Percentiles rank a stretch among this genome's conserved stretches.
These are phyloP conservation scores for Colletotrichum liaoningense DNA, from an alignment of 2,329 filamentous ascomycete species.

Conservation along the genomic window DNA sequence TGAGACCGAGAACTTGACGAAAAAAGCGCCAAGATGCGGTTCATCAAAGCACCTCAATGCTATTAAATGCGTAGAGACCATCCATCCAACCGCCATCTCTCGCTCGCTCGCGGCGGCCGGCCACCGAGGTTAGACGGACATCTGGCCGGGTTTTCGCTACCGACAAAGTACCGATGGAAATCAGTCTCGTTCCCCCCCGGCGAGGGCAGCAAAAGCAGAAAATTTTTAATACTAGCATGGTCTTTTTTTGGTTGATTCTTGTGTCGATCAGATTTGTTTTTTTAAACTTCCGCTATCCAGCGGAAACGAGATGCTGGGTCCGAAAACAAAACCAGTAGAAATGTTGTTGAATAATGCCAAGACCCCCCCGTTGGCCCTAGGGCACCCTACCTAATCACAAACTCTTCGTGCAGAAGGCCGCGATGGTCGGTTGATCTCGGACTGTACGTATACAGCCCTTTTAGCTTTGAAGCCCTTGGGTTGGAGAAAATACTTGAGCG, in stretches of 20 bases:
- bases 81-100: neutral
- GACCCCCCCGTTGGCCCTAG: neutral
- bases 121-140: neutral
- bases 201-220: neutral
- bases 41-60: neutral
- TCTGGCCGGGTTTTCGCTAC: neutral
- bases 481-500: neutral
- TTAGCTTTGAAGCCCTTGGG: too few species aligned
- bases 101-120: too few species aligned
- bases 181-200: neutral
- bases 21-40: neutral
- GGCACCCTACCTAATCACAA: neutral
- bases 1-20: neutral
- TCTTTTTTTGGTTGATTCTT: neutral
- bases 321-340: neutral
- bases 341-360: slow-evolving; percentile 1
- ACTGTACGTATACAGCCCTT: neutral
- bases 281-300: neutral
- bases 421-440: neutral
- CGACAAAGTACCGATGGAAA: neutral
- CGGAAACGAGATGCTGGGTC: neutral
- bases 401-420: neutral
- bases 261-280: neutral
- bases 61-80: neutral
- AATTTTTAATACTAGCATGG: too few species aligned